A percentile compares a stretch with the other conserved stretches of the same genome.
phyloP scores from a whole-genome alignment of 192 early-diverging fungal species.

The Coemansia sp. region DNA sequence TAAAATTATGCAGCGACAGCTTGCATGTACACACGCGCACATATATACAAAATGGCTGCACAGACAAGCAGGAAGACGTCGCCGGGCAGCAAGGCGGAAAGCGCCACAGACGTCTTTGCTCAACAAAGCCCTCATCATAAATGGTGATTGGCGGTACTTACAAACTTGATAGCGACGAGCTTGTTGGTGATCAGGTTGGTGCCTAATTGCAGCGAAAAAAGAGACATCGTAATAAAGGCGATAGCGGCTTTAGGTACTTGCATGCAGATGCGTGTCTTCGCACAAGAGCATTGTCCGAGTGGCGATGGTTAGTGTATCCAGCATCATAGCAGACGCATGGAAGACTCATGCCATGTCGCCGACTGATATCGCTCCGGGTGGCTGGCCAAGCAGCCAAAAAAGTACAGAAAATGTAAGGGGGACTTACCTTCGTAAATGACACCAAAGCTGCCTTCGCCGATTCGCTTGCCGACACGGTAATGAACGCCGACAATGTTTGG shows the following conservation, averaged over 20 bases:
- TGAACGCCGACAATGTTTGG: slow-evolving; percentile 95
- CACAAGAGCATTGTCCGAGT: background rate
- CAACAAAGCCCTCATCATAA: background rate
- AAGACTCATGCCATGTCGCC: background rate
- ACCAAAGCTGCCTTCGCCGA: slow-evolving; percentile 98
- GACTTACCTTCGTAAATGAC: slow-evolving; percentile 98
- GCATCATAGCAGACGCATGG: background rate
- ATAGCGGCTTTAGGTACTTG: slow-evolving; percentile 7
- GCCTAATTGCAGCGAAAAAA: slow-evolving; percentile 15
- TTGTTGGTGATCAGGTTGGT: slow-evolving; percentile 84
- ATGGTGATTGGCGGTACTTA: slow-evolving; percentile 5
- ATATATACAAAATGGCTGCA: background rate
- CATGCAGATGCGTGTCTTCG: slow-evolving; percentile 3
- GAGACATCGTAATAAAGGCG: slow-evolving; percentile 10
- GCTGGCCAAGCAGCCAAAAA: slow-evolving; percentile 5
- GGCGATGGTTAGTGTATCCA: slow-evolving; percentile 2
- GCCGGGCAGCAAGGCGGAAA: background rate
- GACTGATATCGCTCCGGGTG: background rate
- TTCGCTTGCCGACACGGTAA: slow-evolving; percentile 93
- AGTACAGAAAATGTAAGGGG: background rate
- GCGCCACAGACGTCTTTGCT: background rate
- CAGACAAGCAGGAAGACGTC: background rate
- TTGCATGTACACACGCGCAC: background rate
- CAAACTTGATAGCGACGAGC: slow-evolving; percentile 98
- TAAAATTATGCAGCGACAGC: background rate